Conservation (phyloP, 371 early-diverging fungal species). For the Mortierella sp. region DNA sequence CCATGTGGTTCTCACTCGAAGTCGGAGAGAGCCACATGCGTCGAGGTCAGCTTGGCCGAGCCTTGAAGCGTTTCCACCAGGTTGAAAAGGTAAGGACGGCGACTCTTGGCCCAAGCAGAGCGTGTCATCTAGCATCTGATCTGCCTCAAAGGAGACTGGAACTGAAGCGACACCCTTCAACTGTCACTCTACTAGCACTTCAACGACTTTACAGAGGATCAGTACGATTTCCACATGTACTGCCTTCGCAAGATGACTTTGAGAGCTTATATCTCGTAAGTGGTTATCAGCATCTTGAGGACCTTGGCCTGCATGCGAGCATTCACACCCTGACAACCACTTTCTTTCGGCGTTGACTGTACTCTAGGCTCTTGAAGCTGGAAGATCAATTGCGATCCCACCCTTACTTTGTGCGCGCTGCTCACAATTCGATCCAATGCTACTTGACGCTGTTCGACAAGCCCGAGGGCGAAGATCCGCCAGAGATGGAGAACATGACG, state of each 20-base stretch:
- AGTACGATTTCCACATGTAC: constrained; percentile 97
- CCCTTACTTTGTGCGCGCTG: constrained; percentile 80
- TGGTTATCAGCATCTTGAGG: background rate
- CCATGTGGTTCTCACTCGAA: constrained; percentile 88
- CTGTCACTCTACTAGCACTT: constrained; percentile 62
- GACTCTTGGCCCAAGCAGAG: background rate
- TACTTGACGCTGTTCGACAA: constrained; percentile 79
- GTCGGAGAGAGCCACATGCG: constrained; percentile 76
- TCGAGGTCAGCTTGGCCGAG: constrained; percentile 77
- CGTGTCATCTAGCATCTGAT: too few relatives aligned
- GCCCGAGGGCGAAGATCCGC: constrained; percentile 56
- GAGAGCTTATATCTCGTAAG: constrained; percentile 80
- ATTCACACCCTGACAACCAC: background rate
- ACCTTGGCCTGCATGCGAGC: background rate
- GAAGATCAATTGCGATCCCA: constrained; percentile 82
- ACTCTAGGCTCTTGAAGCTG: constrained; percentile 66
- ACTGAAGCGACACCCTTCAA: background rate
- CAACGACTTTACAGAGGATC: constrained; percentile 88
- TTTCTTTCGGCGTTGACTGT: background rate
- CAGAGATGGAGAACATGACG: constrained; percentile 66
- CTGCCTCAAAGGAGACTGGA: too few relatives aligned
- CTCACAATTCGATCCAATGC: constrained; percentile 76
- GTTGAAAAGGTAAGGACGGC: constrained; percentile 69
- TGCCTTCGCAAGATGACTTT: constrained; percentile 91
- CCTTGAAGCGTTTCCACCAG: constrained; percentile 88